phyloP scores from a whole-genome alignment of 2,329 filamentous ascomycete species.

The Alternaria hordeiaustralica region DNA sequence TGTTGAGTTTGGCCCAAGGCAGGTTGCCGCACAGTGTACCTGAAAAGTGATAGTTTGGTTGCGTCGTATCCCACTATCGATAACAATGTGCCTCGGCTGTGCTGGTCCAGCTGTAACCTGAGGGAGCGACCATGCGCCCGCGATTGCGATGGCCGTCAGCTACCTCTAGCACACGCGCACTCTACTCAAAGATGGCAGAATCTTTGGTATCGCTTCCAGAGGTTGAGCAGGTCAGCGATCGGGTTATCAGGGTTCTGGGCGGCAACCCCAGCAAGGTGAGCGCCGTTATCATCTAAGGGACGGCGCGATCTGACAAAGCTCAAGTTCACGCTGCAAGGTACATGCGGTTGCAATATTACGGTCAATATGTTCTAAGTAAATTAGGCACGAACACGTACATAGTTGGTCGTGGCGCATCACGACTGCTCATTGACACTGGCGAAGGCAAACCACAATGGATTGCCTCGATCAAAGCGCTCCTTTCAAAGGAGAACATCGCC shows the following conservation, averaged over 20 bases:
- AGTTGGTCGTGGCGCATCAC: slow-evolving; percentile 73
- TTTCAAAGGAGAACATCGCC: slow-evolving; percentile 71
- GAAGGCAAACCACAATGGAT: slow-evolving; percentile 81
- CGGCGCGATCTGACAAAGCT: slow-evolving; percentile 19
- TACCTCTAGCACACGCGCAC: slow-evolving; percentile 22
- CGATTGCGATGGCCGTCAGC: slow-evolving; percentile 30
- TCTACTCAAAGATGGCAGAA: slow-evolving; percentile 61
- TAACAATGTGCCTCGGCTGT: slow-evolving; percentile 36
- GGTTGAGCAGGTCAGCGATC: slow-evolving; percentile 77
- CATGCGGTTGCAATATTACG: neutral
- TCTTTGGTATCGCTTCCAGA: slow-evolving; percentile 71
- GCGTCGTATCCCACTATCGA: slow-evolving; percentile 28
- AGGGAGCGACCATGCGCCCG: slow-evolving; percentile 31
- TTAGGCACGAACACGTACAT: slow-evolving; percentile 93
- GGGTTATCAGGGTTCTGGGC: slow-evolving; percentile 82
- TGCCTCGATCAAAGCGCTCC: slow-evolving; percentile 66
- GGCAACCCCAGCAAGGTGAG: slow-evolving; percentile 86
- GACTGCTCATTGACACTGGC: slow-evolving; percentile 89
- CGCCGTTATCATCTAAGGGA: neutral
- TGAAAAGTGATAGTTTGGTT: slow-evolving; percentile 29
- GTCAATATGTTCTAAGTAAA: slow-evolving; percentile 17
- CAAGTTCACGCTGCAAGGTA: slow-evolving; percentile 70
- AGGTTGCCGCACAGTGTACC: slow-evolving; percentile 16
- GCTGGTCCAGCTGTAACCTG: slow-evolving; percentile 4
- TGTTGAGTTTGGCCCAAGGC: slow-evolving; percentile 15